Evolutionary conservation across 257 asterid species (phyloP).

Genomic region (Forsythia viridissima): DNA sequence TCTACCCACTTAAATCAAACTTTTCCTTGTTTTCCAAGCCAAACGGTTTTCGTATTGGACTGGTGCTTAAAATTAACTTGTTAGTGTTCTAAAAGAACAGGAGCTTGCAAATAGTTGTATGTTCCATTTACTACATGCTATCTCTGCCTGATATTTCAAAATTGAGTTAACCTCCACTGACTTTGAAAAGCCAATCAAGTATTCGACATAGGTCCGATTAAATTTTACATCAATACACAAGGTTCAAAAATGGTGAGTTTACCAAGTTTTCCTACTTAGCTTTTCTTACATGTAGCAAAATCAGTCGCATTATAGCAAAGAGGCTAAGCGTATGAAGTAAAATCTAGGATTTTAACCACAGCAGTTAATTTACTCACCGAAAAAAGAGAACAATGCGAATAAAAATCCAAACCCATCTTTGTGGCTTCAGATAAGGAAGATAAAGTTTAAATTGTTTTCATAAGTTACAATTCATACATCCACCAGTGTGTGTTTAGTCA

Average conservation of each 20-base stretch:
- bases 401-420: background rate
- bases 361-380: background rate
- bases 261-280: background rate
- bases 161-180: background rate
- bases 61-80: too few species aligned
- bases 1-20: too few species aligned
- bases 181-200: background rate
- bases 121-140: background rate
- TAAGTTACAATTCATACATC: background rate
- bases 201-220: background rate
- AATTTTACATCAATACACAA: background rate
- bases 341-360: background rate
- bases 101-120: background rate
- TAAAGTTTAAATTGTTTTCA: background rate
- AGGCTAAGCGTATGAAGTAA: background rate
- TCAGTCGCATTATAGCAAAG: background rate
- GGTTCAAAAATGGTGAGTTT: background rate
- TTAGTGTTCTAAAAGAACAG: background rate
- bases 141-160: background rate
- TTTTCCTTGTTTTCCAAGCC: too few species aligned
- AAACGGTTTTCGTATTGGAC: too few species aligned
- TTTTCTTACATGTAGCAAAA: background rate
- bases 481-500: constrained; percentile 22
- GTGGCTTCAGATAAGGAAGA: background rate
- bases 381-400: background rate